Evolutionary conservation across 2,329 filamentous ascomycete species (phyloP).

Genomic region (Scedosporium aurantiacum): DNA sequence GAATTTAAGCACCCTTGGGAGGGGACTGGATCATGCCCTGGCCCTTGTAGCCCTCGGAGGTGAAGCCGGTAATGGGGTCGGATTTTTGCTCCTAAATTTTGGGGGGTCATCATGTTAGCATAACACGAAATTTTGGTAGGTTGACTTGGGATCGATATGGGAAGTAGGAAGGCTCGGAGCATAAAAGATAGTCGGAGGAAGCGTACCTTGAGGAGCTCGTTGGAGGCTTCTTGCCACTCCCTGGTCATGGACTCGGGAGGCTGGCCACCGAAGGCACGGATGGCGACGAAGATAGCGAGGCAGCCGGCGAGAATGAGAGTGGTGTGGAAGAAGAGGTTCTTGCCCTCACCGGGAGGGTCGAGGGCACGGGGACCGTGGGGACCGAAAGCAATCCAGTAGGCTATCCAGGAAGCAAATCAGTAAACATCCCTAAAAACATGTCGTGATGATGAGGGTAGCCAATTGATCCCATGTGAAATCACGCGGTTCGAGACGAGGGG

Average conservation of each 20-base stretch:
- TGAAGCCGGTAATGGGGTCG: constrained; percentile 78
- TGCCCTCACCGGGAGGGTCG: constrained; percentile 72
- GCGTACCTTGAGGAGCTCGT: constrained; percentile 86
- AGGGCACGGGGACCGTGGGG: constrained; percentile 84
- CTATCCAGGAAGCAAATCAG: constrained; percentile 35
- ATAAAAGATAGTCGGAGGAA: background rate
- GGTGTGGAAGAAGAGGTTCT: constrained; percentile 67
- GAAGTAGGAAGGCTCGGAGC: background rate
- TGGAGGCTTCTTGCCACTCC: constrained; percentile 92
- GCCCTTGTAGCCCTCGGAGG: constrained; percentile 67
- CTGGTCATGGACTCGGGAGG: constrained; percentile 81
- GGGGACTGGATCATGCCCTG: constrained; percentile 67
- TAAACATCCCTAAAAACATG: background rate
- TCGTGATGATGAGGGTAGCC: background rate
- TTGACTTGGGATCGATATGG: background rate
- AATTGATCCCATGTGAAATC: background rate
- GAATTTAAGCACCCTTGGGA: constrained; percentile 37
- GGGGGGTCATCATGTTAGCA: constrained; percentile 10
- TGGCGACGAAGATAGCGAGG: constrained; percentile 58
- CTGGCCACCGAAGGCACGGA: constrained; percentile 62
- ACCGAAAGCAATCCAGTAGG: constrained; percentile 98
- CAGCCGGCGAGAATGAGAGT: constrained; percentile 55
- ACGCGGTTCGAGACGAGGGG: background rate
- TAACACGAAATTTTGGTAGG: constrained; percentile 8
- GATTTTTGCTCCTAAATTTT: constrained; percentile 60